phyloP scores from a whole-genome alignment of 108 stramenopile species.

The Bacterosira constricta region DNA sequence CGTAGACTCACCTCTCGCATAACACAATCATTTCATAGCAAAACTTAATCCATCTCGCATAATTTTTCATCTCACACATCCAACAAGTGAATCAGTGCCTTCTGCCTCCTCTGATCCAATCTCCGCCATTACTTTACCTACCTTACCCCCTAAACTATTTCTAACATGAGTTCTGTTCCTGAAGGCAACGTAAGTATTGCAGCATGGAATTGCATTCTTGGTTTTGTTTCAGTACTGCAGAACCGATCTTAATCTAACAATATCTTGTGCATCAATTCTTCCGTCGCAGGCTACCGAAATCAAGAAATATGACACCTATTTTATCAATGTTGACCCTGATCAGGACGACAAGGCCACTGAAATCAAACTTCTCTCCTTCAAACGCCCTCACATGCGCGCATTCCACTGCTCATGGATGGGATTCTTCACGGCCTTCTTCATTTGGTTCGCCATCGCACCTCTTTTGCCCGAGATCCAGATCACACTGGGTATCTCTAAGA shows the following conservation, averaged over 20 bases:
- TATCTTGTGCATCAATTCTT: neutral
- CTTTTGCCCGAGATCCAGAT: slow-evolving; percentile 69
- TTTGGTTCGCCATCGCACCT: slow-evolving; percentile 89
- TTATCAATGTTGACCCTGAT: slow-evolving; percentile 70
- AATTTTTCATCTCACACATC: too few relatives aligned
- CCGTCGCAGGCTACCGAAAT: slow-evolving; percentile 32
- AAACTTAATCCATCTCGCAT: too few relatives aligned
- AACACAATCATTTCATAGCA: too few relatives aligned
- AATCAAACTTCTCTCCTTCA: slow-evolving; percentile 63
- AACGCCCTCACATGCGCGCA: slow-evolving; percentile 84
- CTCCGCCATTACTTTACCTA: neutral
- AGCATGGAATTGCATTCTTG: too few relatives aligned
- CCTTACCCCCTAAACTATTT: neutral
- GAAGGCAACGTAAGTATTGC: too few relatives aligned
- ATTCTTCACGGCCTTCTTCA: slow-evolving; percentile 86
- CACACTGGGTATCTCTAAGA: slow-evolving; percentile 62
- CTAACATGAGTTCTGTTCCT: neutral
- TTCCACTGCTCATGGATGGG: slow-evolving; percentile 80
- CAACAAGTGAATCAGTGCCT: too few relatives aligned
- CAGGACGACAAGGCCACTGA: slow-evolving; percentile 73
- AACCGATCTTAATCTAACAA: too few relatives aligned
- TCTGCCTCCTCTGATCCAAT: too few relatives aligned
- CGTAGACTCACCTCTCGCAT: too few relatives aligned
- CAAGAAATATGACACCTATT: slow-evolving; percentile 68
- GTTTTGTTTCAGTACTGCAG: too few relatives aligned